Evolutionary conservation across 257 asterid genomes (phyloP), one percentile per base, ranked within the genome.

Genomic region (Verbena officinalis): DNA sequence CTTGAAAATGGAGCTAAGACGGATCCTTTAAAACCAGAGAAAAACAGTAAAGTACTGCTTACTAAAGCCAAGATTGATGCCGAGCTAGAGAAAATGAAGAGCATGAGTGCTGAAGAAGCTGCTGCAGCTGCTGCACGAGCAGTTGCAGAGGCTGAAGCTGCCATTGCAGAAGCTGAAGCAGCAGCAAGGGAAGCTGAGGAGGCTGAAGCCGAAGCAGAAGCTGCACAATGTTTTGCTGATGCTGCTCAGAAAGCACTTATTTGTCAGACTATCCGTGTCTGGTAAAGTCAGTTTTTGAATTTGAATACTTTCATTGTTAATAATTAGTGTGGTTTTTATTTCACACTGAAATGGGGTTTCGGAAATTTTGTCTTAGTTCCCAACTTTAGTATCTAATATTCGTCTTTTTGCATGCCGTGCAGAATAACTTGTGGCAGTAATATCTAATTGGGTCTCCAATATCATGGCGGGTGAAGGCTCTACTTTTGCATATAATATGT

Each of bases 151-250:
- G 98, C 98, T 10, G 98, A 91, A 69, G 95, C 86, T 65, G 95
- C 95, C 10, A 76, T 85, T 68, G 95, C 90, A 4, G 96, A 83
- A 68, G 98, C 98, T 62, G 95, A 89, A 72, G 73, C 73, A 9
- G 98, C 96, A 7, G 95, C 88, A 43, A 81, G 76, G 77, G 98
- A 86, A 81, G 98, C 98, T 10, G 96, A 91, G 82, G 92, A 80
- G 69, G 96, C 96, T 0, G 98, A 91, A 70, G 96, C 91, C 0
- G 95, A 88, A 77, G 96, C 96, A 16, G 96, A 86, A 77, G 95
- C 94, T 7, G 91, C 96, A 14, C 81, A 77, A 31, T 85, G 95
- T 78, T 87, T 93, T 80, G 95, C 86, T 68, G 95, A 86, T 59
- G 95, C 95, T 5, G 86, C 94, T 3, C 73, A 65, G 54, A 86